Conservation (phyloP, 2,329 filamentous ascomycete species). For the Arthrinium puccinioides region DNA sequence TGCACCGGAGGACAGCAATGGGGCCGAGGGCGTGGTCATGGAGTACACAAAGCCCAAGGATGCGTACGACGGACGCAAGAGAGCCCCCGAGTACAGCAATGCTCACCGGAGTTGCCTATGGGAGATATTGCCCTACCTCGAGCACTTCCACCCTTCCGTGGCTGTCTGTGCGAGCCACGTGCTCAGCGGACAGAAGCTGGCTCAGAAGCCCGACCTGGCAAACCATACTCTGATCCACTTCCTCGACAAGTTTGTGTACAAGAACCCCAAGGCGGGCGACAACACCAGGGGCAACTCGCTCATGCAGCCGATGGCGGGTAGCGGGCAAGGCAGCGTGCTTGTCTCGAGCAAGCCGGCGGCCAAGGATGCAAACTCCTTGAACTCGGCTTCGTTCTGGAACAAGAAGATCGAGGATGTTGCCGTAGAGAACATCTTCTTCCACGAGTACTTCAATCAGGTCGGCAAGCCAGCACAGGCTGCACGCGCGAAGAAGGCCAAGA, state of each 20-base stretch:
- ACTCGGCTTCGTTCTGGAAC: slow-evolving; percentile 85
- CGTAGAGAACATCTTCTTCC: slow-evolving; percentile 95
- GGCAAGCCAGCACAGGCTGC: slow-evolving; percentile 54
- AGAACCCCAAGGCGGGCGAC: slow-evolving; percentile 71
- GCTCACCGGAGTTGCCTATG: slow-evolving; percentile 91
- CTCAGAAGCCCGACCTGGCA: slow-evolving; percentile 83
- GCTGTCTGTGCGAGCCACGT: slow-evolving; percentile 72
- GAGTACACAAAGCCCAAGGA: slow-evolving; percentile 17
- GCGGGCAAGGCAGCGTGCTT: slow-evolving; percentile 48
- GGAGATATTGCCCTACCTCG: slow-evolving; percentile 77
- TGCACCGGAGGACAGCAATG: slow-evolving; percentile 18
- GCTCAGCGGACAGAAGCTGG: slow-evolving; percentile 60
- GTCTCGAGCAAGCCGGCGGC: slow-evolving; percentile 42
- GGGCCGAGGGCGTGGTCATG: slow-evolving; percentile 14
- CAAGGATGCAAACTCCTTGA: slow-evolving; percentile 47
- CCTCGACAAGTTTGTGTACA: slow-evolving; percentile 97
- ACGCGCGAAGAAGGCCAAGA: slow-evolving; percentile 49
- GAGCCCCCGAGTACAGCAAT: slow-evolving; percentile 85
- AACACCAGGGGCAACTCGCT: slow-evolving; percentile 74
- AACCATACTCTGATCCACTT: slow-evolving; percentile 92
- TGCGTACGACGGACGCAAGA: slow-evolving; percentile 79
- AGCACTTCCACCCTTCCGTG: slow-evolving; percentile 91
- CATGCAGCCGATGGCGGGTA: slow-evolving; percentile 78
- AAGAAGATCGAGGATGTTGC: slow-evolving; percentile 83
- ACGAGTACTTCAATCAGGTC: slow-evolving; percentile 82